phyloP scores from a whole-genome alignment of 176 grass and related monocot genomes.

The Ensete glaucum region DNA sequence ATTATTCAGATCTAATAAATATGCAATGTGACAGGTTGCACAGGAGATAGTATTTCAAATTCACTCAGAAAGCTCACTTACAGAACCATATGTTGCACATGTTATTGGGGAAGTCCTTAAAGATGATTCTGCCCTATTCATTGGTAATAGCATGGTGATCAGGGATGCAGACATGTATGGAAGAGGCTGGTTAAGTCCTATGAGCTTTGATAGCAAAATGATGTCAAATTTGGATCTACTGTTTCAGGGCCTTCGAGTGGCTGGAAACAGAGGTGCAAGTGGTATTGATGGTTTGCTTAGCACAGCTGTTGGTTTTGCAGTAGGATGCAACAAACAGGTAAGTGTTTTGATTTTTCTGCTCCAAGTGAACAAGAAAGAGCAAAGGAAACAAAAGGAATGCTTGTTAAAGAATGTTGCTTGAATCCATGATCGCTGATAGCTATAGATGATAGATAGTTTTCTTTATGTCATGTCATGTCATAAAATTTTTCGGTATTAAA shows the following conservation, averaged over 20 bases:
- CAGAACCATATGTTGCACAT: conserved; percentile 85
- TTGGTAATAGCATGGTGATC: conserved; percentile 94
- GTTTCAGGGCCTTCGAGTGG: conserved; percentile 58
- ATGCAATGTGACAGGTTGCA: conserved; percentile 41
- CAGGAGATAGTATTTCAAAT: conserved; percentile 74
- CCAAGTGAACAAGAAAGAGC: background rate
- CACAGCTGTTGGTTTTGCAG: conserved; percentile 75
- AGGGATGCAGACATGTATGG: conserved; percentile 94
- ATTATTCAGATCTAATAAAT: conserved; percentile 18
- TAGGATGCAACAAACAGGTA: conserved; percentile 75
- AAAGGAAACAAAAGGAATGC: background rate
- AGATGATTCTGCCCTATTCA: conserved; percentile 50
- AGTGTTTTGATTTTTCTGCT: conserved; percentile 6
- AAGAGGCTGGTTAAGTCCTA: conserved; percentile 44
- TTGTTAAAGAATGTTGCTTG: background rate
- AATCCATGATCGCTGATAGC: background rate
- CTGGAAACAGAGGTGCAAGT: conserved; percentile 93
- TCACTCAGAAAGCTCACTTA: conserved; percentile 51
- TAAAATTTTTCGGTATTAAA: background rate
- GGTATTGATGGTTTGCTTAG: conserved; percentile 98
- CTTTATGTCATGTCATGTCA: background rate
- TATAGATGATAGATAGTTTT: background rate
- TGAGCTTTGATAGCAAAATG: conserved; percentile 19
- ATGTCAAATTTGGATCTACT: conserved; percentile 24
- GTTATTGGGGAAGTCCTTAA: conserved; percentile 54